Evolutionary conservation across 1,284 basidiomycete genomes (phyloP).

Genomic region (Apiotrichum porosum): DNA sequence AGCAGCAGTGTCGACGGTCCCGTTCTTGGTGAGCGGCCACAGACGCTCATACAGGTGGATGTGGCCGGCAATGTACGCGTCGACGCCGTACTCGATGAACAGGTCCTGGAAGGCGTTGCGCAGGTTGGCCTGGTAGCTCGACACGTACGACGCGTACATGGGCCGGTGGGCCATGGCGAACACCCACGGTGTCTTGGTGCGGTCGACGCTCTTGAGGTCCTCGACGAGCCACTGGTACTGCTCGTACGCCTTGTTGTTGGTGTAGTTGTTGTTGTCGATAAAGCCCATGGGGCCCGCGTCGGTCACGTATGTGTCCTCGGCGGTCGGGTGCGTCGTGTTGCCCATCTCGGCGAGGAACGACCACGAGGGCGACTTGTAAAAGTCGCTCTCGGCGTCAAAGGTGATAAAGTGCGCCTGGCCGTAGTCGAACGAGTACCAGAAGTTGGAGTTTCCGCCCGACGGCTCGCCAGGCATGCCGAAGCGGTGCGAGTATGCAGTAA

Average conservation of each 20-base stretch:
- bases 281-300: slow-evolving; percentile 12
- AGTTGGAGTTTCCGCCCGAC: slow-evolving; percentile 19
- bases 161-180: slow-evolving; percentile 40
- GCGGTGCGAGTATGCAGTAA: slow-evolving; percentile 30
- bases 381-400: slow-evolving; percentile 26
- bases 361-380: slow-evolving; percentile 20
- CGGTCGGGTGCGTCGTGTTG: slow-evolving; percentile 20
- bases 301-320: slow-evolving; percentile 5
- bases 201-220: slow-evolving; percentile 41
- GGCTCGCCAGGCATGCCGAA: slow-evolving; percentile 33
- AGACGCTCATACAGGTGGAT: slow-evolving; percentile 47
- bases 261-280: slow-evolving; percentile 17
- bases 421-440: slow-evolving; percentile 34
- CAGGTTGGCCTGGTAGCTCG: slow-evolving; percentile 30
- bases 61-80: slow-evolving; percentile 41
- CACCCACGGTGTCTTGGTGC: slow-evolving; percentile 46
- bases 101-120: slow-evolving; percentile 41
- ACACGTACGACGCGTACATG: slow-evolving; percentile 26
- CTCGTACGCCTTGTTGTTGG: slow-evolving; percentile 22
- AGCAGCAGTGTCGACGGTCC: slow-evolving; percentile 23
- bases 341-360: slow-evolving; percentile 26
- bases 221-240: slow-evolving; percentile 24
- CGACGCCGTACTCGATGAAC: slow-evolving; percentile 43
- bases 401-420: slow-evolving; percentile 27
- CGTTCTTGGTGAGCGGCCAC: slow-evolving; percentile 32